Evolutionary conservation across 2,329 filamentous ascomycete genomes (phyloP).

Genomic region (Colletotrichum sp.): DNA sequence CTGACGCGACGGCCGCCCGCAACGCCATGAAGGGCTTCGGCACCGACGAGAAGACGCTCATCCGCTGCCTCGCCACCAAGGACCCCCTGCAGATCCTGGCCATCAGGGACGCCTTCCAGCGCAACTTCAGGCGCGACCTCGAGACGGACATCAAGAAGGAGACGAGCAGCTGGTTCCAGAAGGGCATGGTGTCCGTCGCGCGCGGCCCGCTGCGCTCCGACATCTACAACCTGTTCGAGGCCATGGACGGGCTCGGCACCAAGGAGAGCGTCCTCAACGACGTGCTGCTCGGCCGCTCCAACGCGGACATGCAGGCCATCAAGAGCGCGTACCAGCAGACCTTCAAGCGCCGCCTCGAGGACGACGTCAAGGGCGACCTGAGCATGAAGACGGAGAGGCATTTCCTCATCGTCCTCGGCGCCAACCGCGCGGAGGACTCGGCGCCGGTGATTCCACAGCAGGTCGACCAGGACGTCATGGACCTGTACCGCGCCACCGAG

Average conservation of each 20-base stretch:
- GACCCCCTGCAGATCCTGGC: slow-evolving; percentile 79
- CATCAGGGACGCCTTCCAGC: slow-evolving; percentile 70
- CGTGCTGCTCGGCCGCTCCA: slow-evolving; percentile 80
- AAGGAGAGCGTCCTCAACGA: slow-evolving; percentile 89
- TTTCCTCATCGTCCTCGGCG: slow-evolving; percentile 82
- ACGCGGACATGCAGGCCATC: slow-evolving; percentile 88
- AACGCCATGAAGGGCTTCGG: slow-evolving; percentile 94
- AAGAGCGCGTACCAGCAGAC: slow-evolving; percentile 76
- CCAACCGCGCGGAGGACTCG: slow-evolving; percentile 78
- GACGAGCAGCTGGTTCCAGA: slow-evolving; percentile 75
- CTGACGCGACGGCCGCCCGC: slow-evolving; percentile 74
- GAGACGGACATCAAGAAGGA: slow-evolving; percentile 80
- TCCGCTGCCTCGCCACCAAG: slow-evolving; percentile 71
- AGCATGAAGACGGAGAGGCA: slow-evolving; percentile 86
- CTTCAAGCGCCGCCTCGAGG: slow-evolving; percentile 71
- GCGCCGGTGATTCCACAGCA: slow-evolving; percentile 75
- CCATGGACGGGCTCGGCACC: slow-evolving; percentile 81
- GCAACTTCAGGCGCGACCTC: slow-evolving; percentile 70
- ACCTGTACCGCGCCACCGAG: slow-evolving; percentile 79
- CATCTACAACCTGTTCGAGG: slow-evolving; percentile 70
- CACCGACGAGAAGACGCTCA: slow-evolving; percentile 82
- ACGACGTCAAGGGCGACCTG: slow-evolving; percentile 77
- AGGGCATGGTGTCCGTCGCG: slow-evolving; percentile 75
- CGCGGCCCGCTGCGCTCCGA: slow-evolving; percentile 83
- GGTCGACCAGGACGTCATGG: slow-evolving; percentile 76